Conservation (phyloP, 176 grass and related monocot species). For the Ampelocalamus luodianensis region DNA sequence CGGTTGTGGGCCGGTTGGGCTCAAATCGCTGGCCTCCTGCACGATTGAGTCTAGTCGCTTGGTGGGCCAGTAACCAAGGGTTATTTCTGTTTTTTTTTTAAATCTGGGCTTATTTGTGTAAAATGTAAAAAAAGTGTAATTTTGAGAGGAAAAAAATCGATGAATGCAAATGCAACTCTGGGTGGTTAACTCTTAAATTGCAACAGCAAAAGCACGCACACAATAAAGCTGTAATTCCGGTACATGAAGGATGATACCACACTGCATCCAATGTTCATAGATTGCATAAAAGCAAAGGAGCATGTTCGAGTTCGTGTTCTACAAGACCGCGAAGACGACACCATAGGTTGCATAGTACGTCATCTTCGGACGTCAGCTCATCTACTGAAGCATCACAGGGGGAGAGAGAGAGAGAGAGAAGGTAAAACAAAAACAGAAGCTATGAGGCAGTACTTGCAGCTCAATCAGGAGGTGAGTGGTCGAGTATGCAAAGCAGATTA, state of each 20-base stretch:
- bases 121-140: no score
- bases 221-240: not conserved
- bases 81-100: no score
- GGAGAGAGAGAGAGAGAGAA: not conserved
- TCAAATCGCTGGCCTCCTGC: no score
- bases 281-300: not conserved
- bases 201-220: not conserved
- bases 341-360: not conserved
- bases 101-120: no score
- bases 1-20: no score
- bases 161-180: not conserved
- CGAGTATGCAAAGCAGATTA: not conserved
- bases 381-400: conserved; percentile 14
- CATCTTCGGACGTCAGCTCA: not conserved
- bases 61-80: no score
- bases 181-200: not conserved
- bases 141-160: no score
- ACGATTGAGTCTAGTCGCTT: no score
- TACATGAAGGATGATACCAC: not conserved
- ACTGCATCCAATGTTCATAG: conserved; percentile 3
- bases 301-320: not conserved
- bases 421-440: not conserved
- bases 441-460: conserved; percentile 6
- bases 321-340: not conserved
- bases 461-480: conserved; percentile 9